Percentiles rank a stretch among this genome's conserved stretches.
Conservation (phyloP, 176 grass and related monocot genomes). For the Avena eriantha region DNA sequence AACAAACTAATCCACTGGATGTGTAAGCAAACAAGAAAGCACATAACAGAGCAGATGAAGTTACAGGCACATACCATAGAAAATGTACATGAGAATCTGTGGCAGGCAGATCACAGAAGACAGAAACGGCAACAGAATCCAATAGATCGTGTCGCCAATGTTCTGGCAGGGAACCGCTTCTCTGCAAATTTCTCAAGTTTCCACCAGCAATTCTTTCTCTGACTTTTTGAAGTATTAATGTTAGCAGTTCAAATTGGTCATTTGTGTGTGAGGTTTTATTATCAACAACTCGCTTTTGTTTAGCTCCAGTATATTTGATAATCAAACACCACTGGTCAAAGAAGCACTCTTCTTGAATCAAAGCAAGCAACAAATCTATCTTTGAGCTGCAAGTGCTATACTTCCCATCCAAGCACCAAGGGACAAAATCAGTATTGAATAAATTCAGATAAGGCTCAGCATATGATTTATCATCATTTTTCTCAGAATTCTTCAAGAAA, state of each 20-base stretch:
- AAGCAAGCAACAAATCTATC: conserved; percentile 81
- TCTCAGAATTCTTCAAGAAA: conserved; percentile 50
- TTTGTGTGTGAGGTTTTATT: conserved; percentile 39
- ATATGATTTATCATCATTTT: conserved; percentile 48
- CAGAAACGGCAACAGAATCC: conserved; percentile 63
- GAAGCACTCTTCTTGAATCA: conserved; percentile 82
- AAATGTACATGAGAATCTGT: conserved; percentile 52
- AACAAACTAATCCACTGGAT: neutral
- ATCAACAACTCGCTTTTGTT: conserved; percentile 37
- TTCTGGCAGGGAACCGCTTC: conserved; percentile 55
- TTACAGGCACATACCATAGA: conserved; percentile 59
- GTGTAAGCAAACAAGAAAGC: conserved; percentile 5
- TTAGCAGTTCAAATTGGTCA: conserved; percentile 63
- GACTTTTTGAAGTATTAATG: conserved; percentile 68
- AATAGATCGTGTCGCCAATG: conserved; percentile 73
- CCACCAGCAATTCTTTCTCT: conserved; percentile 57
- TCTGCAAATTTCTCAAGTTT: conserved; percentile 60
- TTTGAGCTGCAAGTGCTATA: conserved; percentile 62
- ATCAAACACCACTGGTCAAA: conserved; percentile 76
- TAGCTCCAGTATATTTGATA: conserved; percentile 52
- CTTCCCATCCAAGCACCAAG: conserved; percentile 84
- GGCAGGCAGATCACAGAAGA: conserved; percentile 51
- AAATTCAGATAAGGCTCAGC: conserved; percentile 61
- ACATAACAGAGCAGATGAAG: neutral
- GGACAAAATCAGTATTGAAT: conserved; percentile 72